These are phyloP conservation scores for Ascocoryne sarcoides DNA, from an alignment of 2,329 filamentous ascomycete genomes.

Conservation along the genomic window DNA sequence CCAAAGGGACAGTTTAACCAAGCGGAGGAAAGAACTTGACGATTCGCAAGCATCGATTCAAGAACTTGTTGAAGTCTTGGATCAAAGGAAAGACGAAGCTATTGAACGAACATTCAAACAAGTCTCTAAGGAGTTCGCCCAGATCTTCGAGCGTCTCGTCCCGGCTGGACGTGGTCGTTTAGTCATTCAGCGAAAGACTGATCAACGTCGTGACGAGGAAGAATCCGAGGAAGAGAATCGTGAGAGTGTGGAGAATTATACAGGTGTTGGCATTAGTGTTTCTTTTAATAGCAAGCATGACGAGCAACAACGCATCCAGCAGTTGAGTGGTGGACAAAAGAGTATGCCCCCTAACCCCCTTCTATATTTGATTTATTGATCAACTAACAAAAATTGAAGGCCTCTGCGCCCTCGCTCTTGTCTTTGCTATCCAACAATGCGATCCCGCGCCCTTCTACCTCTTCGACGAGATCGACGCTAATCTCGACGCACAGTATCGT, in stretches of 20 bases:
- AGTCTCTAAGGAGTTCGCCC: constrained; percentile 85
- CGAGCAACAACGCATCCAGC: constrained; percentile 95
- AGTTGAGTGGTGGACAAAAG: constrained; percentile 95
- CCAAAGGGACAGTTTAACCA: constrained; percentile 78
- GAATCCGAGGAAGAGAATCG: constrained; percentile 55
- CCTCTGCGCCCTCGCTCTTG: constrained; percentile 91
- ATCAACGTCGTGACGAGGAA: constrained; percentile 60
- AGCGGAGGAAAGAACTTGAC: constrained; percentile 79
- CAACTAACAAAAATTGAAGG: constrained; percentile 39
- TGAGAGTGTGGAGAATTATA: constrained; percentile 84
- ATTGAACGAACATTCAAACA: constrained; percentile 99
- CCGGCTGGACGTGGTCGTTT: constrained; percentile 86
- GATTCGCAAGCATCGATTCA: constrained; percentile 80
- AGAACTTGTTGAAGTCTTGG: constrained; percentile 83
- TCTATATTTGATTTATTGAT: neutral
- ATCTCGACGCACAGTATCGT: constrained; percentile 94
- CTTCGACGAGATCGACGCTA: constrained; percentile 98
- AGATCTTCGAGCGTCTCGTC: constrained; percentile 90
- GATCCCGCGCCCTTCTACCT: constrained; percentile 98
- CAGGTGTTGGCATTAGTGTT: constrained; percentile 90
- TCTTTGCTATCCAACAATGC: constrained; percentile 97
- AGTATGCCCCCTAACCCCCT: constrained; percentile 47
- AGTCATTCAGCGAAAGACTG: constrained; percentile 84
- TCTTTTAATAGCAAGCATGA: constrained; percentile 99
- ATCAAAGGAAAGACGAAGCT: constrained; percentile 93